phyloP scores from a whole-genome alignment of 1,284 basidiomycete genomes.

The Acaromyces ingoldii region DNA sequence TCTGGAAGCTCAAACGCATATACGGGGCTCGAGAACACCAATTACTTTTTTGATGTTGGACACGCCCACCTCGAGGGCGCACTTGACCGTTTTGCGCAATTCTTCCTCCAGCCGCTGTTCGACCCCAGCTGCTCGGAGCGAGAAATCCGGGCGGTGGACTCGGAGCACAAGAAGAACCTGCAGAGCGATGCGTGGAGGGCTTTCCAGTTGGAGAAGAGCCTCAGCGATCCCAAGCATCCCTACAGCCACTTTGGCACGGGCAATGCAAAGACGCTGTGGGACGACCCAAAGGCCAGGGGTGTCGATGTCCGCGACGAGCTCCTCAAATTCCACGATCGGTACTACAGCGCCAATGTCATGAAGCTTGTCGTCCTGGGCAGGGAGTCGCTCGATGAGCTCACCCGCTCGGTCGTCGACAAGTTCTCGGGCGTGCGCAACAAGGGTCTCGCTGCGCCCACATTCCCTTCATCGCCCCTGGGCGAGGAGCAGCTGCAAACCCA shows the following conservation, averaged over 20 bases:
- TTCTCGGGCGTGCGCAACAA: constrained; percentile 76
- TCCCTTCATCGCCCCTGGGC: constrained; percentile 66
- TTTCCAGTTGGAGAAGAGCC: constrained; percentile 89
- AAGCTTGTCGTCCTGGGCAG: constrained; percentile 83
- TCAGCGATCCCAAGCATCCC: constrained; percentile 69
- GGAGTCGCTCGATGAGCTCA: constrained; percentile 76
- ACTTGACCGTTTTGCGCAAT: constrained; percentile 83
- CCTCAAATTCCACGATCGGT: constrained; percentile 87
- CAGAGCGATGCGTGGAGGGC: constrained; percentile 95
- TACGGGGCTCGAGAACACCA: constrained; percentile 88
- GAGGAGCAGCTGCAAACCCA: constrained; percentile 61
- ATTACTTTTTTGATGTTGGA: constrained; percentile 87
- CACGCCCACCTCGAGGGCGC: constrained; percentile 77
- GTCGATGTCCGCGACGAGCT: constrained; percentile 83
- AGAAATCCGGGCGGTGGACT: constrained; percentile 94
- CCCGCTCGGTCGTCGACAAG: constrained; percentile 64
- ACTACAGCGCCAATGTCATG: constrained; percentile 94
- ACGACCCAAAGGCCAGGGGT: constrained; percentile 59
- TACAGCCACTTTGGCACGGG: constrained; percentile 96
- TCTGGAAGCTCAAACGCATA: constrained; percentile 90
- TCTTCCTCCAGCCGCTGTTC: constrained; percentile 92
- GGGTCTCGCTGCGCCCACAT: constrained; percentile 61
- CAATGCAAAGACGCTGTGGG: constrained; percentile 75
- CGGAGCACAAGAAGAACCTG: constrained; percentile 96
- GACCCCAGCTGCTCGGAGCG: constrained; percentile 82